Evolutionary conservation across 805 yeast genomes (phyloP).

Genomic region (Ogataea salicorniae): DNA sequence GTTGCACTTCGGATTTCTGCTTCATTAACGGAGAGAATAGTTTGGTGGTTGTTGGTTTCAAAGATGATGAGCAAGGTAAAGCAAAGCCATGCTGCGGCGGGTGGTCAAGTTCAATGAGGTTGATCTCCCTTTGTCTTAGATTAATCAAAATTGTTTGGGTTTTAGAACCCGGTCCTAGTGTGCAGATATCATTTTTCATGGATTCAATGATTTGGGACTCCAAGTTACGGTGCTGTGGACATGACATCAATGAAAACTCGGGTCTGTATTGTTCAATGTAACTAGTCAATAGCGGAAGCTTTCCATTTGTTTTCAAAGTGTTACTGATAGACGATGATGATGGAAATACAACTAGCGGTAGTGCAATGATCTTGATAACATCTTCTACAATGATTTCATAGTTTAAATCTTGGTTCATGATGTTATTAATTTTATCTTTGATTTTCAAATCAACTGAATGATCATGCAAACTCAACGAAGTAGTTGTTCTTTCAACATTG

Average conservation of each 20-base stretch:
- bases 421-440: conserved; percentile 7
- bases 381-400: not conserved
- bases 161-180: conserved; percentile 12
- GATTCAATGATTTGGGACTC: conserved; percentile 39
- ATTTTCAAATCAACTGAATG: conserved; percentile 3
- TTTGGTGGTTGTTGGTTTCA: conserved; percentile 11
- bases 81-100: not conserved
- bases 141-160: conserved; percentile 21
- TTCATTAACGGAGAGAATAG: conserved; percentile 12
- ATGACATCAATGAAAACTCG: conserved; percentile 46
- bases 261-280: conserved; percentile 48
- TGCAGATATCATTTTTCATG: conserved; percentile 42
- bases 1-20: conserved; percentile 3
- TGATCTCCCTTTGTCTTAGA: conserved; percentile 25
- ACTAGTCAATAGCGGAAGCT: conserved; percentile 27
- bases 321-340: not conserved
- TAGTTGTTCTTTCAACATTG: conserved; percentile 9
- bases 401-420: conserved; percentile 12
- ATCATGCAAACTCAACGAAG: conserved; percentile 2
- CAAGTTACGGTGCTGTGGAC: conserved; percentile 41
- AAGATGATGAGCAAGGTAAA: not conserved
- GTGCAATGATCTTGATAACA: conserved; percentile 1
- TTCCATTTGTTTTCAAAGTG: conserved; percentile 1
- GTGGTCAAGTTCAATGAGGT: conserved; percentile 13
- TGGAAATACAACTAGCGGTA: not conserved